Conservation (phyloP, 2,329 filamentous ascomycete genomes). For the Graphiopsis chlorocephala region DNA sequence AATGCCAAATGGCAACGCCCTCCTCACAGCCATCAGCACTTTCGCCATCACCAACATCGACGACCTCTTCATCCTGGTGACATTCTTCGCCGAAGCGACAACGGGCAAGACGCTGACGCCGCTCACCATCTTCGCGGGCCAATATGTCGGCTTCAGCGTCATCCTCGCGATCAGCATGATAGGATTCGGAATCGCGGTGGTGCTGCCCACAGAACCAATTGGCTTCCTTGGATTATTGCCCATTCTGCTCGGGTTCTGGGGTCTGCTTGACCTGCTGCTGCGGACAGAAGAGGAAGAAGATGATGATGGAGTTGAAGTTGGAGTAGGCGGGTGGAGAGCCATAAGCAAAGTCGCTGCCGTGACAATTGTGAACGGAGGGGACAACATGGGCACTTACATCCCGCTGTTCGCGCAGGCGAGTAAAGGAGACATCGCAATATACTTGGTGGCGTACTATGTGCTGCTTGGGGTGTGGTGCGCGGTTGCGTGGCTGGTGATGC, state of each 20-base stretch:
- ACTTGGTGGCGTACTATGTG: not conserved
- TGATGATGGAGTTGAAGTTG: not conserved
- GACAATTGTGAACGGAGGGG: conserved; percentile 3
- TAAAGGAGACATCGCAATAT: not conserved
- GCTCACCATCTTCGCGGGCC: conserved; percentile 9
- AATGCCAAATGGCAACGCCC: conserved; percentile 7
- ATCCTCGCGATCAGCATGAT: conserved; percentile 38
- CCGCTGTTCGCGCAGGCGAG: not conserved
- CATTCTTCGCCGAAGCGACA: conserved; percentile 38
- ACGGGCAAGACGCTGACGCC: conserved; percentile 22
- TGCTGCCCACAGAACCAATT: conserved; percentile 26
- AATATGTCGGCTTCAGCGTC: conserved; percentile 36
- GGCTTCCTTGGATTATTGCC: not conserved
- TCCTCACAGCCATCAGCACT: conserved; percentile 16
- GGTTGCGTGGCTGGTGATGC: not conserved
- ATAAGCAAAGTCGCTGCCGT: not conserved
- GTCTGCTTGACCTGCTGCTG: not conserved
- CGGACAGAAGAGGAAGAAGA: not conserved
- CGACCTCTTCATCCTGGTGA: conserved; percentile 40
- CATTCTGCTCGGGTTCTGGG: conserved; percentile 2
- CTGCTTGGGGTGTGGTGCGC: not conserved
- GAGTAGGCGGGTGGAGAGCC: not conserved
- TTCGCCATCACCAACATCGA: conserved; percentile 29
- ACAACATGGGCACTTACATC: conserved; percentile 6
- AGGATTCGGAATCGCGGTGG: conserved; percentile 34